Base-by-base conservation (phyloP, 2,329 filamentous ascomycete genomes). In the Colletotrichum siamense region DNA sequence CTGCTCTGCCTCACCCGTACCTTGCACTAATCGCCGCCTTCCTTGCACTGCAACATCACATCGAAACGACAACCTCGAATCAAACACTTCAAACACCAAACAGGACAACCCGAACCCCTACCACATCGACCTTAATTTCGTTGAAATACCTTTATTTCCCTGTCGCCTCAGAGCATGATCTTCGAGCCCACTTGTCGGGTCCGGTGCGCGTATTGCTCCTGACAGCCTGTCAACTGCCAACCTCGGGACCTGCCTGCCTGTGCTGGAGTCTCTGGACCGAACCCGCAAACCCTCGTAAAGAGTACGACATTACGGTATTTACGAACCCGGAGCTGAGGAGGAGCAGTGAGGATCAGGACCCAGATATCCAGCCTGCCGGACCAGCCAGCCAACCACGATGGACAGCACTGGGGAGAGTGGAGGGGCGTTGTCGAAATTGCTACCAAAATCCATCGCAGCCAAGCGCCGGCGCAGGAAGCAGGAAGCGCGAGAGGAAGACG, bases 391-490 rank as follows among this genome's bases (percentile, higher is more conserved):
- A 57, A 15, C 28, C 59, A 65, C 67, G 22, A 74, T 76, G 74
- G 70, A 69, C 28, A 34, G 24, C 30, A 57, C 62, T 30, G 49
- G 30, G 22, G 75, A 67, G 57, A 75, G 75, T 59, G 75, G 72
- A 76, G 72, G 75, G 66, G 61, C 44, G 32, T 26, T 91, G 59
- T 86, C 85, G 73, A 92, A 90, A 83, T 85, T 92, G 34, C 82
- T 92, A 44, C 87, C 90, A 68, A 91, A 89, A 80, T 85, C 87
- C 49, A 86, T 92, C 70, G 83, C 85, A 32, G 85, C 86, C 64
- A 90, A 88, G 80, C 87, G 89, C 63, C 86, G 88, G 64, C 86
- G 86, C 73, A 88, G 86, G 82, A 89, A 86, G 82, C 86, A 88
- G 71, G 82, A 82, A 63, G 87, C 88, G 16, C 78, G 83, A 83